Conservation (phyloP, 768 basidiomycete species). For the Kwoniella bestiolae region DNA sequence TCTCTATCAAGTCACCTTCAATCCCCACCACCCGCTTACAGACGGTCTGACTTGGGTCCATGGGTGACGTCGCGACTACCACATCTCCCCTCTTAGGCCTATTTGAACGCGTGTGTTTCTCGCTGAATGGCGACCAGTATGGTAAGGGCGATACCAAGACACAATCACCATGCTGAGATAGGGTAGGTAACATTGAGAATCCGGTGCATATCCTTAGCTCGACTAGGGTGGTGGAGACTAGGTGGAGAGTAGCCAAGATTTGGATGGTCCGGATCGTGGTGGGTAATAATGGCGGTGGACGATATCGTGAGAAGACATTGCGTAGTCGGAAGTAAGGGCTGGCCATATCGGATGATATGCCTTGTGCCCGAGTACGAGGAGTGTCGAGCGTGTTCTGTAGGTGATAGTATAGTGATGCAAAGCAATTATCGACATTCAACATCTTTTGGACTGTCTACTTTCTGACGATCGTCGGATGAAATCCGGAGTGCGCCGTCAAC, state of each 20-base stretch:
- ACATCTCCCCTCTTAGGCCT: slow-evolving; percentile 71
- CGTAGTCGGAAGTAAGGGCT: slow-evolving; percentile 13
- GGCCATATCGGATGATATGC: slow-evolving; percentile 5
- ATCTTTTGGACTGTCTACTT: too few relatives aligned
- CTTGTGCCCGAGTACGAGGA: too few relatives aligned
- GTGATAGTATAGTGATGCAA: too few relatives aligned
- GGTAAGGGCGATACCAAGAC: slow-evolving; percentile 55
- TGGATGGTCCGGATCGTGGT: slow-evolving; percentile 37
- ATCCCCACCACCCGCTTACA: slow-evolving; percentile 91
- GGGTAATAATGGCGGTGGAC: slow-evolving; percentile 34
- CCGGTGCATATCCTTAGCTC: slow-evolving; percentile 53
- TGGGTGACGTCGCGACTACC: slow-evolving; percentile 71
- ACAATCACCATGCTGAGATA: slow-evolving; percentile 50
- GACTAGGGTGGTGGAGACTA: slow-evolving; percentile 47
- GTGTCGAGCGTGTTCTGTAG: too few relatives aligned
- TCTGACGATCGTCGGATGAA: too few relatives aligned
- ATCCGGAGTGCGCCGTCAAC: too few relatives aligned
- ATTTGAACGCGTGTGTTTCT: slow-evolving; percentile 6
- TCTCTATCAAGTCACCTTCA: slow-evolving; percentile 84
- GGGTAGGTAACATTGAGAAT: slow-evolving; percentile 59
- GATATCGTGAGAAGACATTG: slow-evolving; percentile 11
- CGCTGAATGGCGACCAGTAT: slow-evolving; percentile 38
- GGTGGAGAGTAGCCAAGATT: slow-evolving; percentile 42
- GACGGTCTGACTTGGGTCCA: slow-evolving; percentile 68
- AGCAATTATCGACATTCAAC: too few relatives aligned